Percentiles rank a stretch among this genome's conserved stretches.
Evolutionary conservation across 805 yeast species (phyloP).

Genomic region (Starmerella geochares): DNA sequence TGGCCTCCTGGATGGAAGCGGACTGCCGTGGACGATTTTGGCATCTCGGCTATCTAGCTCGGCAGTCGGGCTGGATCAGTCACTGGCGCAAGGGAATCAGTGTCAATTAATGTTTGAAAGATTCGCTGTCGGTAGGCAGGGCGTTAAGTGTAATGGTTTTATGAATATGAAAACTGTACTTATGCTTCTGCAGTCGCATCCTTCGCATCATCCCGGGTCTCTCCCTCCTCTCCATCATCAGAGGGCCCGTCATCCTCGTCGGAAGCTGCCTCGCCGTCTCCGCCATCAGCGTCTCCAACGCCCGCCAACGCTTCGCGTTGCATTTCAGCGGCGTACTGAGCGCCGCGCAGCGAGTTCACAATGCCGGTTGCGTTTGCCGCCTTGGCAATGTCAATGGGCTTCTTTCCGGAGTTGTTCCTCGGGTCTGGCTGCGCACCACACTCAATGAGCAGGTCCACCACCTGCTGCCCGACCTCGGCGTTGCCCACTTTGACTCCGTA

Average conservation of each 20-base stretch:
- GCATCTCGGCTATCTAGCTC: too few relatives aligned
- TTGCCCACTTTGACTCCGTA: conserved; percentile 53
- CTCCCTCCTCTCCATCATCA: conserved; percentile 7
- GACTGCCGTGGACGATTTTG: conserved; percentile 21
- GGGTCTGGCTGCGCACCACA: conserved; percentile 76
- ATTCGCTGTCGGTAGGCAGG: too few relatives aligned
- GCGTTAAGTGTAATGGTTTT: background rate
- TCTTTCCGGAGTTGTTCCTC: conserved; percentile 50
- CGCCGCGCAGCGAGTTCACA: conserved; percentile 59
- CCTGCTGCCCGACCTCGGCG: conserved; percentile 61
- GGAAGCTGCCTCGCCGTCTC: conserved; percentile 14
- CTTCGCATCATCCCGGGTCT: background rate
- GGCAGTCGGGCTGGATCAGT: too few relatives aligned
- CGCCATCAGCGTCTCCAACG: conserved; percentile 20
- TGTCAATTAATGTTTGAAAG: too few relatives aligned
- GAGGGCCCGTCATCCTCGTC: conserved; percentile 12
- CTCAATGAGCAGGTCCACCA: conserved; percentile 66
- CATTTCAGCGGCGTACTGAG: conserved; percentile 43
- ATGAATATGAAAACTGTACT: background rate
- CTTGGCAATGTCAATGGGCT: conserved; percentile 54
- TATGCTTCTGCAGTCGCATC: conserved; percentile 4
- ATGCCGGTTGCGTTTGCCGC: conserved; percentile 47
- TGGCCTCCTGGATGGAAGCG: conserved; percentile 24
- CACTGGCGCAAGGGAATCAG: too few relatives aligned
- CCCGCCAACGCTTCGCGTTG: conserved; percentile 22